phyloP scores from a whole-genome alignment of 306 rosid genomes.

The Delonix regia region DNA sequence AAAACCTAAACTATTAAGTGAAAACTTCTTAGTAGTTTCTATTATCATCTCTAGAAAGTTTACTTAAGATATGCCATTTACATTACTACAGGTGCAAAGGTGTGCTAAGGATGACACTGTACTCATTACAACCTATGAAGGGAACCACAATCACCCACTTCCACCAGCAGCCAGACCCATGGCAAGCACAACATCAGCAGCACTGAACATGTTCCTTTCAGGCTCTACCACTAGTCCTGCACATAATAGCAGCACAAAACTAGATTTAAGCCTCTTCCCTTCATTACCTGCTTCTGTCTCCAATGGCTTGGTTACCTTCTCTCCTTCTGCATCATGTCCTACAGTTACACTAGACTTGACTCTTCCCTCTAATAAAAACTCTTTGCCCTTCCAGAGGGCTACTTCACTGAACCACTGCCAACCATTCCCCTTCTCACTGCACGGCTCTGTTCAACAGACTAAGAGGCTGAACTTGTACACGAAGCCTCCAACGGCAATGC shows the following conservation, averaged over 20 bases:
- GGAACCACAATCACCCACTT: constrained; percentile 50
- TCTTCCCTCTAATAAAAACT: not conserved
- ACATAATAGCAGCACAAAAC: not conserved
- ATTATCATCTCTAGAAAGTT: not conserved
- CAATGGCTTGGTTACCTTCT: constrained; percentile 13
- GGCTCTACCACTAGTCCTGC: constrained; percentile 46
- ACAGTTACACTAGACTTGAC: constrained; percentile 53
- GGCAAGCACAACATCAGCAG: constrained; percentile 52
- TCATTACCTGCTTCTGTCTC: constrained; percentile 15
- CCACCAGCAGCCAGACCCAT: constrained; percentile 40
- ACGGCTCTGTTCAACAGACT: constrained; percentile 17
- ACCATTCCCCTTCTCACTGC: constrained; percentile 26
- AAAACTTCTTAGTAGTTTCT: not conserved
- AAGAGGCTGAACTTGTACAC: constrained; percentile 16
- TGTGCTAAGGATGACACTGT: constrained; percentile 42
- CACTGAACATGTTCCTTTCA: constrained; percentile 47
- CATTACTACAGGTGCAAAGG: constrained; percentile 49
- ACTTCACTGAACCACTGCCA: constrained; percentile 27
- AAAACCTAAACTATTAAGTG: not conserved
- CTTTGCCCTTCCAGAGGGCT: constrained; percentile 6
- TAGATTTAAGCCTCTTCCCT: constrained; percentile 26
- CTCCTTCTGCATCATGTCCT: constrained; percentile 42
- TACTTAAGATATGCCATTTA: not conserved
- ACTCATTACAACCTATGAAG: constrained; percentile 45
- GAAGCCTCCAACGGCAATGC: not conserved